phyloP scores from a whole-genome alignment of 331 rosid species.

The Rosa hybrid region DNA sequence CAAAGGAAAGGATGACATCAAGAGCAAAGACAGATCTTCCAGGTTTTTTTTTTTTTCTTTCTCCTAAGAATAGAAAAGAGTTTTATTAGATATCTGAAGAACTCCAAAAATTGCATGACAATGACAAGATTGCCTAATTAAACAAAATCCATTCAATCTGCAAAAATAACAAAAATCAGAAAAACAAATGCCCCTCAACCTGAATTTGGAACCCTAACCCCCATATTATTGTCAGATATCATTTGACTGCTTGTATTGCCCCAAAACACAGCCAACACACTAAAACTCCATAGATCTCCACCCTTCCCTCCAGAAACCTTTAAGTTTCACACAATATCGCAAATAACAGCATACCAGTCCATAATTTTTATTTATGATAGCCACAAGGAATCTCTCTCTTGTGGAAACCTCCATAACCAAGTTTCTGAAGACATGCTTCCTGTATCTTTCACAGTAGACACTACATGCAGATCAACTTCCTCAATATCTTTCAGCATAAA shows the following conservation, averaged over 20 bases:
- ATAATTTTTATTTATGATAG: background rate
- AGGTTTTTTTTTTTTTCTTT: background rate
- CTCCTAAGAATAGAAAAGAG: background rate
- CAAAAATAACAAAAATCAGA: background rate
- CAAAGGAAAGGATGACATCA: slow-evolving; percentile 14
- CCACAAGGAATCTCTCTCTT: background rate
- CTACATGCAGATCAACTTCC: background rate
- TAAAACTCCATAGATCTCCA: background rate
- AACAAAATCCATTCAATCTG: background rate
- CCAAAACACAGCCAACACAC: background rate
- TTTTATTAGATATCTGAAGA: background rate
- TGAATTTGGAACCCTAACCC: background rate
- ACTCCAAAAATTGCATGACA: background rate
- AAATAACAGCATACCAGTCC: background rate
- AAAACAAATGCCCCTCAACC: background rate
- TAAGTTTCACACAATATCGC: background rate
- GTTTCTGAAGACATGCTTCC: background rate
- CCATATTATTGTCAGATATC: background rate
- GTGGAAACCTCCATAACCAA: background rate
- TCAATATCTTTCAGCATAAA: too few species aligned
- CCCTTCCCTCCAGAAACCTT: background rate
- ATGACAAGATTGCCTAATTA: background rate
- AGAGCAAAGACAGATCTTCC: background rate
- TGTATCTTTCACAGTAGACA: background rate
- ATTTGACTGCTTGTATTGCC: background rate